Evolutionary conservation across 202 grass and related monocot species (phyloP).

Genomic region (Carex arenaria): DNA sequence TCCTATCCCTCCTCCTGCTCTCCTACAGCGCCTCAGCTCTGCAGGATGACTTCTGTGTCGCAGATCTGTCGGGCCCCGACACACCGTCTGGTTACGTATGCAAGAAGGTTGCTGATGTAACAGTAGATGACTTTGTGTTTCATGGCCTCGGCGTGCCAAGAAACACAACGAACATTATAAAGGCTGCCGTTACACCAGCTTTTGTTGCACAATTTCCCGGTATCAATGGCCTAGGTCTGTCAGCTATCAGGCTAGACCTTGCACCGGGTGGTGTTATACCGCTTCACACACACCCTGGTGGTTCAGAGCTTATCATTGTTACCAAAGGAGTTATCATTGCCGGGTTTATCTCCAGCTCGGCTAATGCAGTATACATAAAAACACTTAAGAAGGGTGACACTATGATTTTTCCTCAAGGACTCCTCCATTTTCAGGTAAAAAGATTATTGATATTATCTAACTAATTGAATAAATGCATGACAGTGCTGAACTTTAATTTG

Average conservation of each 20-base stretch:
- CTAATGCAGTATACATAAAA: constrained; percentile 44
- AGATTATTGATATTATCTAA: background rate
- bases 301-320: constrained; percentile 53
- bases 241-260: constrained; percentile 55
- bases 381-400: constrained; percentile 41
- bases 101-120: constrained; percentile 33
- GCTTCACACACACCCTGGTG: constrained; percentile 66
- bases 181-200: constrained; percentile 54
- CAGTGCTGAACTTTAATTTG: no score
- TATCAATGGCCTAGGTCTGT: constrained; percentile 71
- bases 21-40: constrained; percentile 23
- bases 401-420: constrained; percentile 68
- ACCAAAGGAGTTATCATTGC: constrained; percentile 34
- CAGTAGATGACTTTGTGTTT: constrained; percentile 42
- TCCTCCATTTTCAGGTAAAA: constrained; percentile 59
- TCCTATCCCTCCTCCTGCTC: constrained; percentile 38
- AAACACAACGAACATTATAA: constrained; percentile 45
- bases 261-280: constrained; percentile 50
- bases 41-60: constrained; percentile 75
- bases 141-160: constrained; percentile 36
- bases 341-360: constrained; percentile 44
- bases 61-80: constrained; percentile 33
- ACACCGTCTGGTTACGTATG: constrained; percentile 62
- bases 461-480: no score
- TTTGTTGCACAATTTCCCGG: constrained; percentile 75